phyloP scores from a whole-genome alignment of 345 rosid species.

The Dovyalis caffra region DNA sequence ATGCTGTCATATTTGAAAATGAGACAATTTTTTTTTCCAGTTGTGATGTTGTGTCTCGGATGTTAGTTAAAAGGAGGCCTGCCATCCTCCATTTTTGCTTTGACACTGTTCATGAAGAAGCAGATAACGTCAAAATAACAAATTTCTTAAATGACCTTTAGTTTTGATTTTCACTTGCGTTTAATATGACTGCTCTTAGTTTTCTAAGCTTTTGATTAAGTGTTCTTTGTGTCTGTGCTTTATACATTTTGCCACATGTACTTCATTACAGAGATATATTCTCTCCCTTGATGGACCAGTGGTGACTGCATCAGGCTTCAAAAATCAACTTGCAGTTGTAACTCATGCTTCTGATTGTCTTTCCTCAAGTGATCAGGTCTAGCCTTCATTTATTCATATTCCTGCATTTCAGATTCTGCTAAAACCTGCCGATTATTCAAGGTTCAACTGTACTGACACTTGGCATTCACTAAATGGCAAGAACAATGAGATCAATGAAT shows the following conservation, averaged over 20 bases:
- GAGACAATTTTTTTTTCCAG: neutral
- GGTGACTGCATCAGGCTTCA: conserved; percentile 81
- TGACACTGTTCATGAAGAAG: neutral
- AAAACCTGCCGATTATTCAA: neutral
- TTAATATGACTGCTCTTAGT: neutral
- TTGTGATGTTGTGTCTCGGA: neutral
- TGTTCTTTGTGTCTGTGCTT: neutral
- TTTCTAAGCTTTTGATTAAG: neutral
- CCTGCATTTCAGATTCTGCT: neutral
- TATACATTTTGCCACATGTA: neutral
- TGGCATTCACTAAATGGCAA: neutral
- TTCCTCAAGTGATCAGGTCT: conserved; percentile 82
- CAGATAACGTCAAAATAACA: neutral
- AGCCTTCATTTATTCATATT: neutral
- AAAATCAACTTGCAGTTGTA: conserved; percentile 76
- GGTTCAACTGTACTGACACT: neutral
- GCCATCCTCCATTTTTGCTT: neutral
- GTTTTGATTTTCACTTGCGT: neutral
- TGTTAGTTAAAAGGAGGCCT: neutral
- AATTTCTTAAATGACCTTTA: neutral
- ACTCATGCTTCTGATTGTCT: conserved; percentile 79
- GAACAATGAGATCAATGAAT: neutral
- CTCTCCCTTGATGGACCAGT: conserved; percentile 84
- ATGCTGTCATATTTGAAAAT: neutral
- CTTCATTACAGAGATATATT: conserved; percentile 64